Base-by-base conservation (phyloP, 805 yeast species). In the Sugiyamaella floridensis region DNA sequence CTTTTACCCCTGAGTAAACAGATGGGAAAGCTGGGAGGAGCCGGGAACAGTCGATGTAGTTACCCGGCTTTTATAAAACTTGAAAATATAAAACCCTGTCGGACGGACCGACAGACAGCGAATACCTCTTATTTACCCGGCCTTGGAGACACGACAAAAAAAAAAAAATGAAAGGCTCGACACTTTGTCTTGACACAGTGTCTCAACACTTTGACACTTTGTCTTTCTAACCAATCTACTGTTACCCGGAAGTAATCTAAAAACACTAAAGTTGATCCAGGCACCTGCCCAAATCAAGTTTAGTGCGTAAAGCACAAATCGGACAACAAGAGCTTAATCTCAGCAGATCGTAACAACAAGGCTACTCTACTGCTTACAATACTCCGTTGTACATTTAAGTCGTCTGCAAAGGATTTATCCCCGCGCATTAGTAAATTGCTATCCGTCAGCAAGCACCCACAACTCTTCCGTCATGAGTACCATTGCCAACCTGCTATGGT, bases 281-380 rank as follows among this genome's bases (percentile, higher is more conserved):
- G 47, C 47, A 28, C 47, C 47, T 28, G 47, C 47, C 47, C 32
- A n/a, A 14, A 28, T 28, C 40, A 45, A 45, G 37, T 45, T 32
- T 20, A 45, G 47, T 45, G 47, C 47, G 47, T 45, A 45, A 43
- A 43, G 47, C 47, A 49, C 53, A 59, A 67, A 67, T 67, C 72
- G 66, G 71, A 66, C 72, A 69, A 69, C 71, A 60, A 64, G 63
- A 69, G 75, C 73, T 70, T 69, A 70, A 70, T 71, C 75, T 71
- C 76, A 71, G 76, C 73, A 72, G 76, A 73, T 73, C 76, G 77
- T 71, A 73, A 72, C 76, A 72, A 72, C 77, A 73, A 71, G 77
- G 77, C 77, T 73, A 72, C 77, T 74, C 77, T 72, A 70, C 76
- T 73, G 74, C 76, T 69, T 69, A 69, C 72, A 71, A 70, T 69